A percentile compares a stretch with the other conserved stretches of the same genome.
Conservation (phyloP, 78 protist species). For the Dictyostelium capitatum region DNA sequence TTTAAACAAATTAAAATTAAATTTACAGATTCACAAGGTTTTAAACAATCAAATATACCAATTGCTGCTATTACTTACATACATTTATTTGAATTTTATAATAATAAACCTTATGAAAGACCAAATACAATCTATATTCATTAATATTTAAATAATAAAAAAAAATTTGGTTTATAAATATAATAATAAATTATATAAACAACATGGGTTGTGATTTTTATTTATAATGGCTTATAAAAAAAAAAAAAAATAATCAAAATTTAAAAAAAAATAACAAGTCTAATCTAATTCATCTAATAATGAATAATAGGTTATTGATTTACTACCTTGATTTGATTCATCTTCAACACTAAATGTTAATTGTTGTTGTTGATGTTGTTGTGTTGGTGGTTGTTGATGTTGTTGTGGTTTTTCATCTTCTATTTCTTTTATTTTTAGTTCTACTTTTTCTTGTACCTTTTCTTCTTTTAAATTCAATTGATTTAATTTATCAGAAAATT, state of each 20-base stretch:
- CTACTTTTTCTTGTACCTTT: not conserved
- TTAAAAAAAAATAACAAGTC: not conserved
- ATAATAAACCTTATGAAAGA: no score
- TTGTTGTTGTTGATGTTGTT: not conserved
- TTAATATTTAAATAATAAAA: not conserved
- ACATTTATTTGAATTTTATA: no score
- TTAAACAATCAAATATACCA: no score
- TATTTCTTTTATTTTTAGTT: not conserved
- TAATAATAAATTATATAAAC: no score
- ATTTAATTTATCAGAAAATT: not conserved
- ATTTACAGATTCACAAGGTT: no score
- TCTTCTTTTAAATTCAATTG: not conserved
- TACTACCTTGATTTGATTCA: not conserved
- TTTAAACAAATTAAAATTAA: no score
- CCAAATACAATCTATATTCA: no score
- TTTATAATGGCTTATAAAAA: no score
- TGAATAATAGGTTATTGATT: not conserved
- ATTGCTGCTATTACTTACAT: no score
- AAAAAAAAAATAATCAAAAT: not conserved
- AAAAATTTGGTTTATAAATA: not conserved
- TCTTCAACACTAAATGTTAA: not conserved
- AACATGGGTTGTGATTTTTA: no score
- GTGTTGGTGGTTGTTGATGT: not conserved
- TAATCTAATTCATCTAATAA: conserved; percentile 1
- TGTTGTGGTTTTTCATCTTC: not conserved